Percentiles rank a stretch among this genome's conserved stretches.
These are phyloP conservation scores for Tylopilus plumbeoviolaceoides DNA, from an alignment of 768 basidiomycete genomes.

Conservation along the genomic window DNA sequence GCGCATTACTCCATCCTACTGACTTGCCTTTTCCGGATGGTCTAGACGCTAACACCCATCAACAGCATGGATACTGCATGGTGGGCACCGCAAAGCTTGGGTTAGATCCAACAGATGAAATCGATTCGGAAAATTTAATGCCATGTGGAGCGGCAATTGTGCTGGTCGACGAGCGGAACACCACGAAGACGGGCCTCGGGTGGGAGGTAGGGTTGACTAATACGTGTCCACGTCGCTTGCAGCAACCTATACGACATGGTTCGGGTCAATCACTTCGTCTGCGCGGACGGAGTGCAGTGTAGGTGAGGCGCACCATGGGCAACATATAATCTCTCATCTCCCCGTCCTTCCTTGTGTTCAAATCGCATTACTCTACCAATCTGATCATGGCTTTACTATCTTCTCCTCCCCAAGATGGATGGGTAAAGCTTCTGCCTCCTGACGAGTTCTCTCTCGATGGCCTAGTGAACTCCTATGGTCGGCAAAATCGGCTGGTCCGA, in stretches of 20 bases:
- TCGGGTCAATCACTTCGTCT: slow-evolving; percentile 4
- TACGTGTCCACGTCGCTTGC: slow-evolving; percentile 13
- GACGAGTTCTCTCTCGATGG: slow-evolving; percentile 39
- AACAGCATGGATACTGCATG: slow-evolving; percentile 23
- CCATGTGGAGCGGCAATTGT: slow-evolving; percentile 9
- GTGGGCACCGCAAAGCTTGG: slow-evolving; percentile 8
- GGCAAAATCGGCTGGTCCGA: slow-evolving; percentile 40
- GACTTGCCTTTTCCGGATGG: slow-evolving; percentile 24
- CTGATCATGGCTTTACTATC: slow-evolving; percentile 15
- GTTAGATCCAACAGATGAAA: slow-evolving; percentile 1
- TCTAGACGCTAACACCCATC: slow-evolving; percentile 6
- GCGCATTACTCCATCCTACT: slow-evolving; percentile 21
- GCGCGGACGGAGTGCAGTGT: slow-evolving; percentile 19
- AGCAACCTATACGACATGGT: slow-evolving; percentile 11
- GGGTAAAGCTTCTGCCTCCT: slow-evolving; percentile 26
- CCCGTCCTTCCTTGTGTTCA: background rate
- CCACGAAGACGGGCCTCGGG: slow-evolving; percentile 14
- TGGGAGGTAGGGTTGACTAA: slow-evolving; percentile 8
- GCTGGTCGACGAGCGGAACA: slow-evolving; percentile 3
- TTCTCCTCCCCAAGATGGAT: slow-evolving; percentile 19
- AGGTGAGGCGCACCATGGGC: slow-evolving; percentile 19
- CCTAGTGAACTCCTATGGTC: slow-evolving; percentile 37
- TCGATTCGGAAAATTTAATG: background rate
- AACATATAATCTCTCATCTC: slow-evolving; percentile 20
- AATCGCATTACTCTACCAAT: slow-evolving; percentile 2